Evolutionary conservation across 2,329 filamentous ascomycete species (phyloP).

Genomic region (Fusarium sp.): DNA sequence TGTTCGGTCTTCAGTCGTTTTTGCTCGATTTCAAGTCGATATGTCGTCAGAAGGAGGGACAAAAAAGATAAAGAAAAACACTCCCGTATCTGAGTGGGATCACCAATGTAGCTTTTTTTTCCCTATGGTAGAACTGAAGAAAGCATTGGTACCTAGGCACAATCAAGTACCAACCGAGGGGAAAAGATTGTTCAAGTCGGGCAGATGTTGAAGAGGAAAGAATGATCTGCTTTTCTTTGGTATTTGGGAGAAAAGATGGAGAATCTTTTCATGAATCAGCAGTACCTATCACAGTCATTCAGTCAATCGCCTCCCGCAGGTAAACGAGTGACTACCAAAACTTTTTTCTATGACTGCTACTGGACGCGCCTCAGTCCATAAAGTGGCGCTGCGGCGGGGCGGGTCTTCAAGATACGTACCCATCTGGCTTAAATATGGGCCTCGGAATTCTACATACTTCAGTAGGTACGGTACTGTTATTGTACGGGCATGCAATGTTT

Average conservation of each 20-base stretch:
- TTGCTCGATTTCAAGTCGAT: slow-evolving; percentile 7
- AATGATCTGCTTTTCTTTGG: slow-evolving; percentile 3
- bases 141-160: background rate
- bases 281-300: background rate
- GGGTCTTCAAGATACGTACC: slow-evolving; percentile 21
- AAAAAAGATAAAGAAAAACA: no score
- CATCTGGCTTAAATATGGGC: slow-evolving; percentile 18
- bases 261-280: slow-evolving; percentile 39
- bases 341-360: slow-evolving; percentile 34
- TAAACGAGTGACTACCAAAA: slow-evolving; percentile 16
- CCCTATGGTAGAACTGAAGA: background rate
- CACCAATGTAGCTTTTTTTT: slow-evolving; percentile 12
- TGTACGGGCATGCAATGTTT: no score
- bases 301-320: slow-evolving; percentile 12
- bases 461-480: no score
- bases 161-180: no score
- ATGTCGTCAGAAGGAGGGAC: background rate
- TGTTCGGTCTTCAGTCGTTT: background rate
- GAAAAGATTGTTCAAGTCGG: background rate
- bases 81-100: slow-evolving; percentile 8
- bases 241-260: slow-evolving; percentile 23
- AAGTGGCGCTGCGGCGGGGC: slow-evolving; percentile 22
- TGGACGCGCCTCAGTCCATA: slow-evolving; percentile 18
- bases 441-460: background rate
- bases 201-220: slow-evolving; percentile 7